phyloP scores from a whole-genome alignment of 2,329 filamentous ascomycete genomes.

The Cadophora gregata region DNA sequence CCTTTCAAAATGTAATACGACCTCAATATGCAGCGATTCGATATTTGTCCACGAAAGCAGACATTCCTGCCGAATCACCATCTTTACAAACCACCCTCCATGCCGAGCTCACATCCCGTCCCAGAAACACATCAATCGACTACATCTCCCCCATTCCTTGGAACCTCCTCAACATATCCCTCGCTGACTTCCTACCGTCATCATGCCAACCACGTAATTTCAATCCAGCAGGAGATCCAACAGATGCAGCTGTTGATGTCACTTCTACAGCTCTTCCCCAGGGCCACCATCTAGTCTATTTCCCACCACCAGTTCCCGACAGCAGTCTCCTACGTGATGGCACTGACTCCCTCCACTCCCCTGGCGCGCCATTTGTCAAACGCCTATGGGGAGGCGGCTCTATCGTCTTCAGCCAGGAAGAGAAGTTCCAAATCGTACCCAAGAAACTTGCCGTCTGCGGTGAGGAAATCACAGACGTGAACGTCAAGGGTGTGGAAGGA shows the following conservation, averaged over 20 bases:
- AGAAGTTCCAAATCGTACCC: slow-evolving; percentile 37
- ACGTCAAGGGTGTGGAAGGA: slow-evolving; percentile 35
- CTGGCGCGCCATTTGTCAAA: slow-evolving; percentile 72
- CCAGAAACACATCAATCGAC: slow-evolving; percentile 47
- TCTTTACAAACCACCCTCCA: slow-evolving; percentile 29
- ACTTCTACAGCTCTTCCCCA: slow-evolving; percentile 50
- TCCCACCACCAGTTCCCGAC: slow-evolving; percentile 71
- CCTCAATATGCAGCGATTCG: neutral
- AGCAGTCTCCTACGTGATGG: slow-evolving; percentile 77
- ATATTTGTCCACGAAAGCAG: neutral
- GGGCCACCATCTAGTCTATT: slow-evolving; percentile 87
- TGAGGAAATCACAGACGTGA: slow-evolving; percentile 54
- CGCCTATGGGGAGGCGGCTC: slow-evolving; percentile 90
- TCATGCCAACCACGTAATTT: slow-evolving; percentile 38
- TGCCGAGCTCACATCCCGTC: slow-evolving; percentile 35
- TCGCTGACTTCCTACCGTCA: slow-evolving; percentile 60
- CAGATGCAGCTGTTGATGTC: neutral
- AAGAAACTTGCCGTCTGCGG: slow-evolving; percentile 49
- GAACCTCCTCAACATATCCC: slow-evolving; percentile 67
- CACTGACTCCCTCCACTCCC: slow-evolving; percentile 80
- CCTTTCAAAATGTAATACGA: neutral
- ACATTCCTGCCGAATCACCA: neutral
- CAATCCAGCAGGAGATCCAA: neutral
- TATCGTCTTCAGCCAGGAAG: slow-evolving; percentile 57
- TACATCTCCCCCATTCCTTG: slow-evolving; percentile 66